Conservation (phyloP, 2,329 filamentous ascomycete genomes). For the Calonectria henricotiae region DNA sequence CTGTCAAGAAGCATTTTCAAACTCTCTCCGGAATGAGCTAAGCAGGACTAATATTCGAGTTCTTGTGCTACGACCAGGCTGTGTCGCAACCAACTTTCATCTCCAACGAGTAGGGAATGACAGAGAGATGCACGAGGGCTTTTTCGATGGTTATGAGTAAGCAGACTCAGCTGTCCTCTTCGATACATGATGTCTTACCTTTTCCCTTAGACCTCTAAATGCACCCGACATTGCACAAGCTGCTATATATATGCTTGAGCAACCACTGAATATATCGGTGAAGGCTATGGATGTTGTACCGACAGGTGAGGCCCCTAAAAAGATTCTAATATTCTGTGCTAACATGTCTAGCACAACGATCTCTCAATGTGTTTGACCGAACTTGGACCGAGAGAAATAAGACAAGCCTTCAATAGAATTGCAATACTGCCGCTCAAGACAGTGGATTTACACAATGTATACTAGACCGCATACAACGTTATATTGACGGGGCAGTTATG, state of each 20-base stretch:
- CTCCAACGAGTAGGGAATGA: conserved; percentile 36
- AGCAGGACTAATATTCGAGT: conserved; percentile 35
- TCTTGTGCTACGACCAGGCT: conserved; percentile 36
- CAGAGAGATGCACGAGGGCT: conserved; percentile 32
- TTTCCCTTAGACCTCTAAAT: conserved; percentile 15
- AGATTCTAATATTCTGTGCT: background rate
- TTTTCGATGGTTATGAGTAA: conserved; percentile 35
- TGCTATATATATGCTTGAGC: conserved; percentile 37
- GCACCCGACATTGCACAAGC: conserved; percentile 37
- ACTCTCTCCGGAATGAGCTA: conserved; percentile 27
- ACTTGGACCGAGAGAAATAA: conserved; percentile 15
- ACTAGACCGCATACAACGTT: too few relatives aligned
- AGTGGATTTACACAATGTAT: too few relatives aligned
- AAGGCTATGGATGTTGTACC: conserved; percentile 43
- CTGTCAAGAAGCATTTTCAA: conserved; percentile 32
- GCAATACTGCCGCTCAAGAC: too few relatives aligned
- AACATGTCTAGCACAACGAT: conserved; percentile 14
- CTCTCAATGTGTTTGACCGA: conserved; percentile 20
- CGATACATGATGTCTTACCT: background rate
- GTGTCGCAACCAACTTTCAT: conserved; percentile 40
- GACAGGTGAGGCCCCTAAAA: background rate
- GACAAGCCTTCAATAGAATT: too few relatives aligned
- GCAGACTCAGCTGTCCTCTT: background rate
- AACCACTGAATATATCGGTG: conserved; percentile 31
- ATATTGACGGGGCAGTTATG: too few relatives aligned